A percentile compares a stretch with the other conserved stretches of the same genome.
Conservation (phyloP, 148 eudicot species). For the Chenopodium berlandieri region DNA sequence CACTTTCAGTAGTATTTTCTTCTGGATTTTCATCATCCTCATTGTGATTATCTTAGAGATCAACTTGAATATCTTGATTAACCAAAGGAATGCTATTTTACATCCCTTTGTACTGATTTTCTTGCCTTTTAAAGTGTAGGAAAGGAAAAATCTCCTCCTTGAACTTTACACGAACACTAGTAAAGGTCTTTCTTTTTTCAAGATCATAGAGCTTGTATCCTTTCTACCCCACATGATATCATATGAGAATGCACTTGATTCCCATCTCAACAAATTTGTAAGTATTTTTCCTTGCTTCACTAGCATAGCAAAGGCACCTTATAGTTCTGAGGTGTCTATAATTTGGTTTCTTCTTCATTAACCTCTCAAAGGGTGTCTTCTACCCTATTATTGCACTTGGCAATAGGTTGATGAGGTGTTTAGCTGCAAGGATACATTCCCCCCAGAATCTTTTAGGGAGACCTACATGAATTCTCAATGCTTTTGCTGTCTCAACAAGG, state of each 20-base stretch:
- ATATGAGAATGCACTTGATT: neutral
- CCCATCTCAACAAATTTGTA: neutral
- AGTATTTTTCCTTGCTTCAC: neutral
- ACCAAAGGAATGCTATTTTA: neutral
- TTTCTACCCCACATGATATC: neutral
- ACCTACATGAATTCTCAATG: neutral
- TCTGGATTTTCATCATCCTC: too few species aligned
- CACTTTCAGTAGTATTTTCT: neutral
- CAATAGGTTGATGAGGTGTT: neutral
- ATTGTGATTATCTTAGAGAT: too few species aligned
- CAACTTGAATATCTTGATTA: too few species aligned
- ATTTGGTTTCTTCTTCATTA: neutral
- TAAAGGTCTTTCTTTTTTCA: neutral
- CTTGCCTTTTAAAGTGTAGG: too few species aligned
- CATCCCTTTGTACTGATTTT: too few species aligned
- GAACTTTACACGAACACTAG: neutral
- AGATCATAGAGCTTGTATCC: neutral
- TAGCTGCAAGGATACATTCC: neutral
- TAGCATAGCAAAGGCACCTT: neutral
- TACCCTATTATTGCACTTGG: neutral
- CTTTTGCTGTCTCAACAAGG: neutral
- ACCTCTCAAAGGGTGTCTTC: neutral
- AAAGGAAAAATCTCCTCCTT: neutral
- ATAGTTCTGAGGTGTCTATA: neutral
- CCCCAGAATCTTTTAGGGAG: neutral